phyloP scores from a whole-genome alignment of 345 rosid genomes.

The Salix dunnii region DNA sequence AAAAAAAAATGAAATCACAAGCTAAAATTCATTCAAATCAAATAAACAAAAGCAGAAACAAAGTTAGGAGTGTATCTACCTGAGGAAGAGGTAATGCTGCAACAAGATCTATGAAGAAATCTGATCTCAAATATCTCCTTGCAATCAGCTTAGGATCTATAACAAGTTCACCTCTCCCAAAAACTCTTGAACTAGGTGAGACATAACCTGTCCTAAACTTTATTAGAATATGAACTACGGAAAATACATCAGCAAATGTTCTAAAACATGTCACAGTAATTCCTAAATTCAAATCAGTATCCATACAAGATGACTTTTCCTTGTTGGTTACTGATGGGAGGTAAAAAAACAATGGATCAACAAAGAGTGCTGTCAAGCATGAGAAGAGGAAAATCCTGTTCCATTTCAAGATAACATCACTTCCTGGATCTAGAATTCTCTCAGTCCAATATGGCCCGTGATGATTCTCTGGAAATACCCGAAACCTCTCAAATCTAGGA shows the following conservation, averaged over 20 bases:
- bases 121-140: conserved; percentile 58
- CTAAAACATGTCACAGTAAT: conserved; percentile 68
- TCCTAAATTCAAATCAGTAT: conserved; percentile 54
- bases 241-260: conserved; percentile 67
- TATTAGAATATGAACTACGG: conserved; percentile 51
- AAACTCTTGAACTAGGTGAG: conserved; percentile 66
- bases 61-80: conserved; percentile 27
- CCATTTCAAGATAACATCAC: conserved; percentile 52
- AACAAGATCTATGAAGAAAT: conserved; percentile 63
- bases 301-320: conserved; percentile 52
- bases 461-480: conserved; percentile 55
- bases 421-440: conserved; percentile 65
- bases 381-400: conserved; percentile 73
- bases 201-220: conserved; percentile 81
- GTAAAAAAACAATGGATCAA: conserved; percentile 81
- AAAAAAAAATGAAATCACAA: background rate
- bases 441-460: conserved; percentile 38
- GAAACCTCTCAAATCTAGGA: conserved; percentile 47
- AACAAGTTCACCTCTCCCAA: conserved; percentile 82
- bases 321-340: conserved; percentile 52
- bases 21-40: background rate
- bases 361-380: conserved; percentile 71
- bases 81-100: conserved; percentile 83
- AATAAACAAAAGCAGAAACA: background rate
- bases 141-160: conserved; percentile 65